Conservation (phyloP, 441 rosid genomes). For the Populus hybrid region DNA sequence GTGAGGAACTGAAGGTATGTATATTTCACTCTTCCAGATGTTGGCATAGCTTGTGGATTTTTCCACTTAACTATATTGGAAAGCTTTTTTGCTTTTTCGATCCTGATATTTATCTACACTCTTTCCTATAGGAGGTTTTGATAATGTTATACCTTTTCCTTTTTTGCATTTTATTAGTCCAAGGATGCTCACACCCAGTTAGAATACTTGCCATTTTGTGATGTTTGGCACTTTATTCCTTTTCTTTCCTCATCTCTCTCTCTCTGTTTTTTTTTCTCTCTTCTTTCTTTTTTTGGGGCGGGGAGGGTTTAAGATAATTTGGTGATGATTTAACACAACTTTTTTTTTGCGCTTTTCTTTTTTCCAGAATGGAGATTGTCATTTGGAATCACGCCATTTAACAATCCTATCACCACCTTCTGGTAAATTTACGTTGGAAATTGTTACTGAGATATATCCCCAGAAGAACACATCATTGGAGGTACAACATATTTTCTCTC, state of each 20-base stretch:
- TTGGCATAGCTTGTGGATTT: background rate
- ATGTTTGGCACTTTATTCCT: too few relatives aligned
- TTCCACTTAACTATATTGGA: background rate
- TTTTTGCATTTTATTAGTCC: background rate
- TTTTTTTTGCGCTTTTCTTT: background rate
- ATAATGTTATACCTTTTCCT: background rate
- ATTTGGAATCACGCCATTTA: slow-evolving; percentile 62
- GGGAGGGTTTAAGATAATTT: too few relatives aligned
- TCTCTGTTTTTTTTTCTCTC: background rate
- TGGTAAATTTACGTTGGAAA: slow-evolving; percentile 67
- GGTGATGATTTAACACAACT: background rate
- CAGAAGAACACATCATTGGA: slow-evolving; percentile 93
- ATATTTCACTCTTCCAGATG: background rate
- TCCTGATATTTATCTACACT: background rate
- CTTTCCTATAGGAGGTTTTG: background rate
- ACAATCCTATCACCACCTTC: slow-evolving; percentile 61
- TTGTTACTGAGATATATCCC: slow-evolving; percentile 80
- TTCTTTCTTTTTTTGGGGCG: slow-evolving; percentile 3
- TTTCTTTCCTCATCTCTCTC: background rate
- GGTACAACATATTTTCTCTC: slow-evolving; percentile 33
- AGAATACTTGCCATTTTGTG: background rate
- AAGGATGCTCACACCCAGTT: background rate
- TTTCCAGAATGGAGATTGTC: slow-evolving; percentile 63
- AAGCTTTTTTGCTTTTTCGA: background rate
- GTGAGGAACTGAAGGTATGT: slow-evolving; percentile 67